A percentile compares a stretch with the other conserved stretches of the same genome.
phyloP scores from a whole-genome alignment of 495 filamentous ascomycete genomes.

The Penicillium antarcticum region DNA sequence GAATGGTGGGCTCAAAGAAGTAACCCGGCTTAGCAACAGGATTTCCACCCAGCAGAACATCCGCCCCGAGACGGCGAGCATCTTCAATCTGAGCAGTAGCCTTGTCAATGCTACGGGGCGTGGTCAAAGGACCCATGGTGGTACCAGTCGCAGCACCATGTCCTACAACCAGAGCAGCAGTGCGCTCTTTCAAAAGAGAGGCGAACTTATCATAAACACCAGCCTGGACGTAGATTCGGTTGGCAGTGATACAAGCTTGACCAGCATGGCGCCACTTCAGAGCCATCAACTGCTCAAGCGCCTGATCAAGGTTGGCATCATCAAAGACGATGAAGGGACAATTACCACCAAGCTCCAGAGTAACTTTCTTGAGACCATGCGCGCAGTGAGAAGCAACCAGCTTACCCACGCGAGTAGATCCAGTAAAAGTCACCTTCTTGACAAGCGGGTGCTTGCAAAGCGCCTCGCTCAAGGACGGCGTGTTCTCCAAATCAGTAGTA shows the following conservation, averaged over 20 bases:
- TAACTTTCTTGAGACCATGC: constrained; percentile 65
- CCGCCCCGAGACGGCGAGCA: constrained; percentile 57
- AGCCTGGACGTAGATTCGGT: constrained; percentile 66
- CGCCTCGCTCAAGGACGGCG: constrained; percentile 59
- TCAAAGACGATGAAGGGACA: constrained; percentile 74
- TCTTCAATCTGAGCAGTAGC: constrained; percentile 60
- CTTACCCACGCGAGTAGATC: constrained; percentile 63
- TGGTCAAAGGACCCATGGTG: constrained; percentile 69
- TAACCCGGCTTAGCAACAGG: constrained; percentile 52
- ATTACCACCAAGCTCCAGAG: constrained; percentile 72
- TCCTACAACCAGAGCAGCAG: constrained; percentile 57
- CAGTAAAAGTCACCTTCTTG: constrained; percentile 73
- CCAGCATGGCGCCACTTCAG: constrained; percentile 67
- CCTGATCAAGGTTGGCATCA: constrained; percentile 65
- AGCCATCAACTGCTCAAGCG: constrained; percentile 55
- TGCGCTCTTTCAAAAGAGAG: constrained; percentile 50
- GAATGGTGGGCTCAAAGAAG: constrained; percentile 71
- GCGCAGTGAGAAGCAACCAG: constrained; percentile 58
- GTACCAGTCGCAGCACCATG: constrained; percentile 56
- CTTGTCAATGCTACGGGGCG: constrained; percentile 60
- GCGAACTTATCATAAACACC: constrained; percentile 55
- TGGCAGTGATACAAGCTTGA: constrained; percentile 73
- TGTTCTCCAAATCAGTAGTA: constrained; percentile 59
- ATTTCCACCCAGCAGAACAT: constrained; percentile 56
- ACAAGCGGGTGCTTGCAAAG: constrained; percentile 63